phyloP scores from a whole-genome alignment of 305 asterid species.

The Caryopteris hybrid region DNA sequence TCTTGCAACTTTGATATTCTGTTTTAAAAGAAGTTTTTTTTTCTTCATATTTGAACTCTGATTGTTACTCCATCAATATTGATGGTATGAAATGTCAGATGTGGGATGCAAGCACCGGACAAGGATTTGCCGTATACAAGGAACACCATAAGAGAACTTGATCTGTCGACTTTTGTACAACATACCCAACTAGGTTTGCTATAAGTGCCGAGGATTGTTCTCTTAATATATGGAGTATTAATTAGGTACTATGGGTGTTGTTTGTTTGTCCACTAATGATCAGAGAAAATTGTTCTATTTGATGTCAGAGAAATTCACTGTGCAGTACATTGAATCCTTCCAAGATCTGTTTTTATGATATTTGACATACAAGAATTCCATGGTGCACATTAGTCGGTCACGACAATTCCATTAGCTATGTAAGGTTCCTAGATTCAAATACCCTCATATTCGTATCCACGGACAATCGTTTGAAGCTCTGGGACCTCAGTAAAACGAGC shows the following conservation, averaged over 20 bases:
- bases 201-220: constrained; percentile 71
- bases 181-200: constrained; percentile 55
- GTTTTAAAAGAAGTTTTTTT: too few relatives aligned
- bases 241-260: constrained; percentile 38
- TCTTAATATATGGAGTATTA: constrained; percentile 59
- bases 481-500: constrained; percentile 50
- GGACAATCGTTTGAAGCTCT: constrained; percentile 47
- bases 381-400: constrained; percentile 60
- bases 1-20: neutral
- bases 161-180: constrained; percentile 61
- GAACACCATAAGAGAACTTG: constrained; percentile 62
- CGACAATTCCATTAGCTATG: constrained; percentile 48
- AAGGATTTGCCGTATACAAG: constrained; percentile 27
- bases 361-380: constrained; percentile 39
- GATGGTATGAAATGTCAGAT: constrained; percentile 28
- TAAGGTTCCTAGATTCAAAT: constrained; percentile 38
- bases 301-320: constrained; percentile 30
- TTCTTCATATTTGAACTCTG: too few relatives aligned
- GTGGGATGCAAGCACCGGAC: constrained; percentile 53
- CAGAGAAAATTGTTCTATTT: neutral
- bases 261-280: neutral
- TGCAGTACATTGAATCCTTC: constrained; percentile 36
- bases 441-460: constrained; percentile 51
- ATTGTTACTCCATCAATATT: too few relatives aligned
- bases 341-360: constrained; percentile 42